Evolutionary conservation across 1,284 basidiomycete genomes (phyloP), one percentile per base, ranked within the genome.

Genomic region (Gymnopus androsaceus): DNA sequence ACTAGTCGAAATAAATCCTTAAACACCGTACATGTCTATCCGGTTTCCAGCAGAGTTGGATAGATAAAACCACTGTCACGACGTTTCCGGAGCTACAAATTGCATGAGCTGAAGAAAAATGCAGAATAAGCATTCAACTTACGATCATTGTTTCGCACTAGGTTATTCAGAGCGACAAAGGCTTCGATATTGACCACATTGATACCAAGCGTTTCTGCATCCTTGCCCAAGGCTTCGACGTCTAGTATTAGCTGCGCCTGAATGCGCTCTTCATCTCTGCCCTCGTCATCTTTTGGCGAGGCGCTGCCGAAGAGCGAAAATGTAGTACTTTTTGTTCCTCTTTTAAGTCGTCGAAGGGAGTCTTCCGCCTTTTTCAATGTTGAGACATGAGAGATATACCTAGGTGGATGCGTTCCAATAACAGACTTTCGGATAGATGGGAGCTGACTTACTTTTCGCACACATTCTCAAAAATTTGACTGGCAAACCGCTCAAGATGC

Each of bases 311-410:
- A 95, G 25, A 94, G 74, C 2, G 90, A 90, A 68, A 94, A 91
- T 0, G 87, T 34, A 17, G 47, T 79, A 0, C 84, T 75, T 63
- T 89, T 92, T 65, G 92, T 91, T 37, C 88, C 88, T 69, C 92
- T 95, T 66, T 94, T 93, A 62, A 95, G 79, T 41, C 90, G 83
- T 21, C 88, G 78, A 30, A 97, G 75, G 6, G 92, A 88, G 65
- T 95, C 93, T 65, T 97, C 93, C 1, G 91, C 92, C 75, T 95
- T 95, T 69, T 87, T 90, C 78, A 95, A 94, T 4, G 85, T 84
- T 4, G 84, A 79, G 25, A 97, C 76, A 64, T 92, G 84, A 56
- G 77, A 77, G 6, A 83, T 79, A 63, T 90, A 90, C 64, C 87
- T 88, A 54, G 49, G 12, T 7, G 15, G 23, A 8, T 23, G 60